Conservation (phyloP, 2,329 filamentous ascomycete species). For the Fusarium abutilonis region DNA sequence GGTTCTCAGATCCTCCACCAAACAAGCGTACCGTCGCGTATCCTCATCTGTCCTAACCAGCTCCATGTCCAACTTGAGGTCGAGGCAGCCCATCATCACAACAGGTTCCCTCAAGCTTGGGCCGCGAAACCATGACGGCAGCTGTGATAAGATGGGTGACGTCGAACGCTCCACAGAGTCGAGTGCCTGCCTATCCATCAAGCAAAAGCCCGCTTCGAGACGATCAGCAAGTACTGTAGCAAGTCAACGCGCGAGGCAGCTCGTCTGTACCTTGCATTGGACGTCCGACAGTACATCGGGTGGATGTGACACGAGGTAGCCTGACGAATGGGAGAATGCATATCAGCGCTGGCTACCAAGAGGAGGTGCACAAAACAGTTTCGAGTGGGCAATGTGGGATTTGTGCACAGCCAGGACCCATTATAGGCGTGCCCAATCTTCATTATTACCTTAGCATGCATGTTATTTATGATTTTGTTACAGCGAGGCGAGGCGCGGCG, state of each 20-base stretch:
- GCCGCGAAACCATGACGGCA: constrained; percentile 17
- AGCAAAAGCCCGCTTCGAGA: constrained; percentile 32
- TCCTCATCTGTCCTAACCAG: not conserved
- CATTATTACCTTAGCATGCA: constrained; percentile 20
- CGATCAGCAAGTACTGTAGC: constrained; percentile 28
- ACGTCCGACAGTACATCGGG: constrained; percentile 35
- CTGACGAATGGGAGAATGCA: constrained; percentile 48
- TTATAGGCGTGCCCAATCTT: constrained; percentile 28
- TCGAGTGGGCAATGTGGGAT: constrained; percentile 40
- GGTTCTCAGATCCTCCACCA: constrained; percentile 11
- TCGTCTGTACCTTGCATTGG: constrained; percentile 46
- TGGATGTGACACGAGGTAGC: constrained; percentile 46
- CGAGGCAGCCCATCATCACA: constrained; percentile 25
- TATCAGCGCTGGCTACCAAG: constrained; percentile 32
- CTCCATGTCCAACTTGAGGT: constrained; percentile 34
- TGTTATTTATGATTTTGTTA: constrained; percentile 28
- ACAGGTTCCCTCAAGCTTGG: constrained; percentile 34
- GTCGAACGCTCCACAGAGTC: constrained; percentile 38
- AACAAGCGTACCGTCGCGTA: constrained; percentile 24
- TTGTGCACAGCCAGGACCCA: constrained; percentile 41
- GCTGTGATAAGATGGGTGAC: constrained; percentile 36
- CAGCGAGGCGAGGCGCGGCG: constrained; percentile 38
- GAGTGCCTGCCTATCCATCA: constrained; percentile 21
- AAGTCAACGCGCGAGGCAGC: constrained; percentile 28
- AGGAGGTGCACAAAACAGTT: constrained; percentile 40